Conservation (phyloP, 1,284 basidiomycete genomes). For the Pseudozyma sp. region DNA sequence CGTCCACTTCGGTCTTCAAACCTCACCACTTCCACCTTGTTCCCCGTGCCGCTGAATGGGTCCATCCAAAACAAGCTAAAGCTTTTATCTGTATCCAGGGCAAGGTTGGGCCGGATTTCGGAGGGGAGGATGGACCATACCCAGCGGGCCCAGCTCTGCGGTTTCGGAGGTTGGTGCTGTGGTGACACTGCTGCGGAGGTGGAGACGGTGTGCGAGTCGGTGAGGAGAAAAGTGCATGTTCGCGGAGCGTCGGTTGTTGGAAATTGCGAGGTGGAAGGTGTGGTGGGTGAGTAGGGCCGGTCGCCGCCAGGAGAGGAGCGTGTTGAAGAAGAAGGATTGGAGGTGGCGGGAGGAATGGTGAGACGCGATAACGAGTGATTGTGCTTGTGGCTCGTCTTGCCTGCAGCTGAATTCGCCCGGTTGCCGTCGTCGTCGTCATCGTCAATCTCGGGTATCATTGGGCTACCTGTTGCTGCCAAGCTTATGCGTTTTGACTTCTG, state of each 20-base stretch:
- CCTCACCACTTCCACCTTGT: slow-evolving; percentile 47
- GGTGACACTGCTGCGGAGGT: background rate
- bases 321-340: slow-evolving; percentile 7
- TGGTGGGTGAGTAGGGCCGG: slow-evolving; percentile 51
- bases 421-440: background rate
- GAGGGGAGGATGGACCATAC: slow-evolving; percentile 52
- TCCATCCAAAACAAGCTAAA: slow-evolving; percentile 60
- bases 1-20: slow-evolving; percentile 54
- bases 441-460: slow-evolving; percentile 27
- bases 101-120: slow-evolving; percentile 44
- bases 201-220: slow-evolving; percentile 10
- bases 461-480: slow-evolving; percentile 15
- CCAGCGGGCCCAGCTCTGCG: slow-evolving; percentile 56
- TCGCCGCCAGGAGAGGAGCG: slow-evolving; percentile 30
- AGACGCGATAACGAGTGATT: too few species aligned
- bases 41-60: slow-evolving; percentile 10
- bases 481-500: slow-evolving; percentile 13
- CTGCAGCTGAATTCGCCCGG: too few species aligned
- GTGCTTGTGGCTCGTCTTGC: too few species aligned
- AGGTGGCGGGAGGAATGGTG: slow-evolving; percentile 15
- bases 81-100: slow-evolving; percentile 52
- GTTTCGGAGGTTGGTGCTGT: too few species aligned
- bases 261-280: slow-evolving; percentile 16
- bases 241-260: background rate
- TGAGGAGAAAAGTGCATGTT: slow-evolving; percentile 23